These are phyloP conservation scores for Teunomyces cretensis DNA, from an alignment of 805 yeast genomes.

Conservation along the genomic window DNA sequence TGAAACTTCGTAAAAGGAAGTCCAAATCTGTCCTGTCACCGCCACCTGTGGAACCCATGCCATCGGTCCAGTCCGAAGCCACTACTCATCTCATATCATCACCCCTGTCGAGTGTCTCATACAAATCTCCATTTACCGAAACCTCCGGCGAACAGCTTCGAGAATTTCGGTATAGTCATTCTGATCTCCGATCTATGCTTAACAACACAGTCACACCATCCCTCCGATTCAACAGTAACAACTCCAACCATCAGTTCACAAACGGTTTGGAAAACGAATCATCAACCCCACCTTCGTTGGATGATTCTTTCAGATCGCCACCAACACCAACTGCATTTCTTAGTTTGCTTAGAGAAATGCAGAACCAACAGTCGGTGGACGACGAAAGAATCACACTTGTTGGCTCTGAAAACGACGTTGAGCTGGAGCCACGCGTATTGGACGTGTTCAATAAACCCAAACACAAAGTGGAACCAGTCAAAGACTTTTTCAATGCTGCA, in stretches of 20 bases:
- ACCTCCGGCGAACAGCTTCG: conserved; percentile 3
- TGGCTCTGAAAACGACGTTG: not conserved
- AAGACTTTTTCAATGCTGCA: not conserved
- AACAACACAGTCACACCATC: not conserved
- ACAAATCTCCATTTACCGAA: not conserved
- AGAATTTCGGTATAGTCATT: conserved; percentile 10
- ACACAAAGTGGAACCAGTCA: not conserved
- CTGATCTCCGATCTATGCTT: conserved; percentile 12
- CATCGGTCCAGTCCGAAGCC: not conserved
- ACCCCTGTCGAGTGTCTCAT: not conserved
- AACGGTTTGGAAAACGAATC: not conserved
- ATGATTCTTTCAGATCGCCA: not conserved
- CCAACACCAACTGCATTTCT: conserved; percentile 1
- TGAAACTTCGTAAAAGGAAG: conserved; percentile 43
- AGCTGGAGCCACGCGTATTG: not conserved
- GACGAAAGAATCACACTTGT: not conserved
- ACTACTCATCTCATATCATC: not conserved
- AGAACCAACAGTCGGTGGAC: not conserved
- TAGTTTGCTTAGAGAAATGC: not conserved
- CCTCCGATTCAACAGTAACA: not conserved
- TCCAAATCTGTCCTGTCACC: conserved; percentile 2
- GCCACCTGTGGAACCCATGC: not conserved
- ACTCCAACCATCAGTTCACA: not conserved
- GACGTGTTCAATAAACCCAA: not conserved
- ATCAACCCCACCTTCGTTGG: not conserved